Percentiles rank a stretch among this genome's conserved stretches.
These are phyloP conservation scores for Phytopythium oedochilum DNA, from an alignment of 352 stramenopile species.

Conservation along the genomic window DNA sequence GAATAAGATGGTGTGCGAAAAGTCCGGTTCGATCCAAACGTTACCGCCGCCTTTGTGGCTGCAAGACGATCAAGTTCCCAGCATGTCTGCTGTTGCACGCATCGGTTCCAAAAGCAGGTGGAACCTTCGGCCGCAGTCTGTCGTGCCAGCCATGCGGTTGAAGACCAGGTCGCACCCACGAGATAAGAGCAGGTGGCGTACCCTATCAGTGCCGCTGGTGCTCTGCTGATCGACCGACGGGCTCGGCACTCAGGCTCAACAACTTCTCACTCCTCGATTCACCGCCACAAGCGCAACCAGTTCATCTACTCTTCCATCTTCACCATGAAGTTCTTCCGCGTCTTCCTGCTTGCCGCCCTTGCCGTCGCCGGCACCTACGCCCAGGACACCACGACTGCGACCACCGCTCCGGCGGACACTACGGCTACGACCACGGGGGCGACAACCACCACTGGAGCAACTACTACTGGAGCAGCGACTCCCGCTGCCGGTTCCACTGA, in stretches of 20 bases:
- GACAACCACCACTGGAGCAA: background rate
- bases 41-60: no score
- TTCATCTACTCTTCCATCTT: background rate
- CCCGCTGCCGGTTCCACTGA: background rate
- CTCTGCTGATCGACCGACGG: background rate
- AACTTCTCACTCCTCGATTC: slow-evolving; percentile 17
- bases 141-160: background rate
- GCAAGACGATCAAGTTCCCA: no score
- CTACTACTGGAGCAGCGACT: background rate
- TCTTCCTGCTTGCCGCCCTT: slow-evolving; percentile 13
- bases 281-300: slow-evolving; percentile 4
- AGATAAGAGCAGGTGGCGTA: background rate
- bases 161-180: background rate
- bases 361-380: slow-evolving; percentile 12
- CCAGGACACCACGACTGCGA: slow-evolving; percentile 11
- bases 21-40: no score
- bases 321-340: slow-evolving; percentile 19
- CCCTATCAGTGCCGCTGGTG: no score
- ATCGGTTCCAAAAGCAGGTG: background rate
- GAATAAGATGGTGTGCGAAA: no score
- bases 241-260: background rate
- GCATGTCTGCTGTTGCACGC: background rate
- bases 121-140: no score
- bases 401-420: no score
- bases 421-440: slow-evolving; percentile 1